These are phyloP conservation scores for Mortierella sp. DNA, from an alignment of 371 early-diverging fungal genomes.

Conservation along the genomic window DNA sequence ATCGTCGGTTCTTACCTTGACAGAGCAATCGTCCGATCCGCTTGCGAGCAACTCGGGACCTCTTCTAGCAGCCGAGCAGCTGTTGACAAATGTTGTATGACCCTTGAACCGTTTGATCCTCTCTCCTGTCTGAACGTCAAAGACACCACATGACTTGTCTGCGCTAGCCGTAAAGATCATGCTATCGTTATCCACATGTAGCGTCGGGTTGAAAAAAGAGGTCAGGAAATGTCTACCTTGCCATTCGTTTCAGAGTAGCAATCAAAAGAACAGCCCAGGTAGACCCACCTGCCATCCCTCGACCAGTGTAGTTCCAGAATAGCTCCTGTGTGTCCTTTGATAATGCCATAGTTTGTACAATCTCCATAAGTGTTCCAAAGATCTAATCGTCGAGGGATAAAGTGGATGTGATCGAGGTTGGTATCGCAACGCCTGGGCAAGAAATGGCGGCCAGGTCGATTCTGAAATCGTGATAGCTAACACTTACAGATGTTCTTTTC, in stretches of 20 bases:
- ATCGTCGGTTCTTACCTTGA: constrained; percentile 54
- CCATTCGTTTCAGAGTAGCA: too few species aligned
- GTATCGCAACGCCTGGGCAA: too few species aligned
- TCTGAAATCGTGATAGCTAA: too few species aligned
- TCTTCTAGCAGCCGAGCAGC: constrained; percentile 71
- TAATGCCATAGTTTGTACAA: constrained; percentile 84
- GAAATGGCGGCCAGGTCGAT: too few species aligned
- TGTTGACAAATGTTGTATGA: constrained; percentile 83
- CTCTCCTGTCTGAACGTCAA: constrained; percentile 75
- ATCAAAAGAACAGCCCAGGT: not conserved
- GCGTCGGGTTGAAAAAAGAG: not conserved
- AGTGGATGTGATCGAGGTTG: not conserved
- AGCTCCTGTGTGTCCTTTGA: constrained; percentile 88
- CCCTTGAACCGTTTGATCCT: constrained; percentile 79
- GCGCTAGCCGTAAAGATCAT: constrained; percentile 66
- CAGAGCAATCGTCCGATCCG: constrained; percentile 81
- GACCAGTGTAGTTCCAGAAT: constrained; percentile 94
- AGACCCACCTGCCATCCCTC: constrained; percentile 71
- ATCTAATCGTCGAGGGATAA: constrained; percentile 56
- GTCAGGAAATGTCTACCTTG: too few species aligned
- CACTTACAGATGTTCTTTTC: constrained; percentile 84
- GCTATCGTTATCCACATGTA: constrained; percentile 5
- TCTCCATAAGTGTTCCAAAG: constrained; percentile 96
- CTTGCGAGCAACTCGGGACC: constrained; percentile 80
- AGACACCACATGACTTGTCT: constrained; percentile 42